These are phyloP conservation scores for Monosporascus sp. DNA, from an alignment of 2,329 filamentous ascomycete species.

Conservation along the genomic window DNA sequence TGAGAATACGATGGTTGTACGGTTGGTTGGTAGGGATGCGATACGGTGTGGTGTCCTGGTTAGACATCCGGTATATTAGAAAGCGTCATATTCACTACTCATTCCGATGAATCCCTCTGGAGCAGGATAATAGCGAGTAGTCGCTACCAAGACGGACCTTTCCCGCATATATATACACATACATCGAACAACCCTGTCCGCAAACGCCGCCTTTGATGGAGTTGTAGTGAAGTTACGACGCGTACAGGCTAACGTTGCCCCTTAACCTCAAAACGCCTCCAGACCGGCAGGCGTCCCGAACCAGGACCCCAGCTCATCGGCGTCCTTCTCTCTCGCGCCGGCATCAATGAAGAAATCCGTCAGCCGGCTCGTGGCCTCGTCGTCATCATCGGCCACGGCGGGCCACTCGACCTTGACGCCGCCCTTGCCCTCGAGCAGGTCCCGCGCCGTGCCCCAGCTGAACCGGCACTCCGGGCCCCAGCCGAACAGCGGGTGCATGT, in stretches of 20 bases:
- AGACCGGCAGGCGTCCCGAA: constrained; percentile 69
- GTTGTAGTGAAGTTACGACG: not conserved
- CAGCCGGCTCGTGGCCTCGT: constrained; percentile 61
- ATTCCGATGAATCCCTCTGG: not conserved
- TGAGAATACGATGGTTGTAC: too few relatives aligned
- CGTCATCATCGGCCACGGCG: constrained; percentile 27
- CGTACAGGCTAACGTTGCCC: too few relatives aligned
- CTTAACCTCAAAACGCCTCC: constrained; percentile 58
- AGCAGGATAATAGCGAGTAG: constrained; percentile 17
- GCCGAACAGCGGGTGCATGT: constrained; percentile 91
- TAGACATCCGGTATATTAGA: constrained; percentile 1
- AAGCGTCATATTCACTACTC: not conserved
- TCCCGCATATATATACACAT: constrained; percentile 15
- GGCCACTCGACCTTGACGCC: constrained; percentile 82
- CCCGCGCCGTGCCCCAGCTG: constrained; percentile 93
- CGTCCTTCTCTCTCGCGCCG: constrained; percentile 38
- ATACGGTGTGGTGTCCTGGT: too few relatives aligned
- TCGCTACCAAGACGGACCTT: too few relatives aligned
- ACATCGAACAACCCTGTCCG: constrained; percentile 5
- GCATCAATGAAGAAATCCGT: constrained; percentile 65
- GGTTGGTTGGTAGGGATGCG: too few relatives aligned
- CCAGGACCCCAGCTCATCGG: constrained; percentile 71
- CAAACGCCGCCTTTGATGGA: constrained; percentile 19
- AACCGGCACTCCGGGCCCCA: constrained; percentile 93
- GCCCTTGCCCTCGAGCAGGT: constrained; percentile 77